Evolutionary conservation across 768 basidiomycete species (phyloP).

Genomic region (Holtermannia corniformis): DNA sequence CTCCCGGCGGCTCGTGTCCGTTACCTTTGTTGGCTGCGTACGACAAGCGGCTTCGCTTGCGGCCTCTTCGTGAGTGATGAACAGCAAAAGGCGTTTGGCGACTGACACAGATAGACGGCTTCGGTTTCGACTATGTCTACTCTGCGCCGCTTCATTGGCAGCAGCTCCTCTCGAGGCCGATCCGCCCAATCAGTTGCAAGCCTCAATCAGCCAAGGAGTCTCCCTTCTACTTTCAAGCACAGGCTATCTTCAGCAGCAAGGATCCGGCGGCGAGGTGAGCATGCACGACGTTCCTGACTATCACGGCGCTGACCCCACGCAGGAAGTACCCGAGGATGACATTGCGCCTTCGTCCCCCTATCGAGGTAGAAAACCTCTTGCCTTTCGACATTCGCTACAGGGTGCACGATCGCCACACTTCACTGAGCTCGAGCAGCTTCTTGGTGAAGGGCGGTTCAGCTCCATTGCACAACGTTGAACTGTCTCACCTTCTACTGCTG

Average conservation of each 20-base stretch:
- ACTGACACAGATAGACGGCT: slow-evolving; percentile 54
- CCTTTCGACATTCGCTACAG: slow-evolving; percentile 91
- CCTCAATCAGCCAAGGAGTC: slow-evolving; percentile 72
- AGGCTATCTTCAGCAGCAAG: slow-evolving; percentile 63
- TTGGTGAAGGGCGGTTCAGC: slow-evolving; percentile 85
- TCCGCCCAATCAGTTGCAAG: slow-evolving; percentile 72
- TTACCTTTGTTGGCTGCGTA: slow-evolving; percentile 84
- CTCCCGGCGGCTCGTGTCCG: slow-evolving; percentile 76
- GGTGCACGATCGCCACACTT: slow-evolving; percentile 91
- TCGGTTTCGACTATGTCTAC: slow-evolving; percentile 82
- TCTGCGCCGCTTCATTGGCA: slow-evolving; percentile 77
- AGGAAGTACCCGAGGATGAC: slow-evolving; percentile 79
- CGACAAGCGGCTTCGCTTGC: slow-evolving; percentile 67
- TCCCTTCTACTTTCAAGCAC: slow-evolving; percentile 88
- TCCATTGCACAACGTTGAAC: slow-evolving; percentile 91
- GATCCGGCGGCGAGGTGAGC: slow-evolving; percentile 53
- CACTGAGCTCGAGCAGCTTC: slow-evolving; percentile 91
- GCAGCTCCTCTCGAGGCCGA: slow-evolving; percentile 60
- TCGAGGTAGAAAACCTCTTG: slow-evolving; percentile 89
- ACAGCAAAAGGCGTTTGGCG: neutral
- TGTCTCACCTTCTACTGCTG: slow-evolving; percentile 76
- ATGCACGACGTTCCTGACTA: too few species aligned
- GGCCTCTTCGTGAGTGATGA: slow-evolving; percentile 73
- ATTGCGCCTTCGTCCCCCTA: slow-evolving; percentile 77
- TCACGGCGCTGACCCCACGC: slow-evolving; percentile 1